Conservation (phyloP, 192 early-diverging fungal genomes). For the Entomortierella parvispora region DNA sequence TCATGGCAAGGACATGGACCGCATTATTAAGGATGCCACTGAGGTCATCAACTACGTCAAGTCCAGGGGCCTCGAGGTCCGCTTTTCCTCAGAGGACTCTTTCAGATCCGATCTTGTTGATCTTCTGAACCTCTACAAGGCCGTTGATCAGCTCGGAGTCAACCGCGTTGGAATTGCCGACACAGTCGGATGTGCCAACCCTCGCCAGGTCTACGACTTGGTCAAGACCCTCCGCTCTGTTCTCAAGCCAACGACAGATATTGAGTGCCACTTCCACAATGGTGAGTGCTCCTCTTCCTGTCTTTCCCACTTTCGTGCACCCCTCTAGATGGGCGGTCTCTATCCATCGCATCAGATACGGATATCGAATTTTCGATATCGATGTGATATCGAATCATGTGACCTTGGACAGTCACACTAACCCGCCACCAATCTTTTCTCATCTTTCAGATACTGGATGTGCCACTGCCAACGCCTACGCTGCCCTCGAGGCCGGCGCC, state of each 20-base stretch:
- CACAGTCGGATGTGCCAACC: conserved; percentile 98
- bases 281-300: conserved; percentile 43
- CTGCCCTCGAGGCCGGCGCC: conserved; percentile 95
- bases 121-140: conserved; percentile 94
- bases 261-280: conserved; percentile 99
- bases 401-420: conserved; percentile 4
- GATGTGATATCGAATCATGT: conserved; percentile 12
- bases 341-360: conserved; percentile 1
- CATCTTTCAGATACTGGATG: conserved; percentile 87
- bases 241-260: conserved; percentile 90
- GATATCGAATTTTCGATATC: conserved; percentile 3
- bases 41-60: conserved; percentile 98
- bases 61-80: conserved; percentile 94
- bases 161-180: conserved; percentile 99
- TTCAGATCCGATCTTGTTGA: conserved; percentile 98
- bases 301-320: background rate
- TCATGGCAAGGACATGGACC: conserved; percentile 99
- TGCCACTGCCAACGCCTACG: conserved; percentile 97
- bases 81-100: conserved; percentile 98
- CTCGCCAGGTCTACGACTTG: conserved; percentile 97
- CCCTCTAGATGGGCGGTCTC: background rate
- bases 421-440: conserved; percentile 8
- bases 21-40: conserved; percentile 94
- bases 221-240: conserved; percentile 94
- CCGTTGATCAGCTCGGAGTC: conserved; percentile 98